Evolutionary conservation across 345 rosid genomes (phyloP).

Genomic region (Gossypium thurberi): DNA sequence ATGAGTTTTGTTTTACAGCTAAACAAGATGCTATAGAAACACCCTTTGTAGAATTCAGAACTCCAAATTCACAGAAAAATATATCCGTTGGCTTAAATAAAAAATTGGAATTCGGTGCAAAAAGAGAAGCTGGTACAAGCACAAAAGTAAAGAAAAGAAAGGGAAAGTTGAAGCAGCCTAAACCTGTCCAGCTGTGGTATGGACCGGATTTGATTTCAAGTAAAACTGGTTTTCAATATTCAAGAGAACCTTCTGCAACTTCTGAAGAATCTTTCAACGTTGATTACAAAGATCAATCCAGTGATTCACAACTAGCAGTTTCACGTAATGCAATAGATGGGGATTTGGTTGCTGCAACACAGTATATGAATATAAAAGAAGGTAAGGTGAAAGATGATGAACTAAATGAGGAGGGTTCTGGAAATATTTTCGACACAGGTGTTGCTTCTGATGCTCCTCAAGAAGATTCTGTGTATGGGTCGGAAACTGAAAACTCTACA

Average conservation of each 20-base stretch:
- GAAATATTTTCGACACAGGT: slow-evolving; percentile 23
- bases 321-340: slow-evolving; percentile 40
- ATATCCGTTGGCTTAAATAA: slow-evolving; percentile 36
- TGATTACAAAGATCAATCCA: slow-evolving; percentile 25
- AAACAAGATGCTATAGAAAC: slow-evolving; percentile 23
- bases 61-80: slow-evolving; percentile 40
- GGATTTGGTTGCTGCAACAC: slow-evolving; percentile 52
- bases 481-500: slow-evolving; percentile 82
- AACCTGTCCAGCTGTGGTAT: slow-evolving; percentile 41
- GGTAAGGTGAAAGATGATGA: slow-evolving; percentile 25
- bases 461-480: slow-evolving; percentile 50
- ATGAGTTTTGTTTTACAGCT: slow-evolving; percentile 26
- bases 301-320: slow-evolving; percentile 30
- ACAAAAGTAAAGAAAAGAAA: slow-evolving; percentile 46
- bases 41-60: slow-evolving; percentile 47
- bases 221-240: slow-evolving; percentile 28
- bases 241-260: slow-evolving; percentile 48
- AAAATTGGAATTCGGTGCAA: slow-evolving; percentile 53
- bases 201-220: slow-evolving; percentile 46
- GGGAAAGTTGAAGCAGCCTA: slow-evolving; percentile 59
- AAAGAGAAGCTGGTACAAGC: slow-evolving; percentile 38
- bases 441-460: slow-evolving; percentile 32
- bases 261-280: slow-evolving; percentile 49
- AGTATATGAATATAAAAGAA: slow-evolving; percentile 54
- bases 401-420: slow-evolving; percentile 28